A percentile compares a stretch with the other conserved stretches of the same genome.
phyloP scores from a whole-genome alignment of 2,329 filamentous ascomycete genomes.

The Mycosphaerella arachidis region DNA sequence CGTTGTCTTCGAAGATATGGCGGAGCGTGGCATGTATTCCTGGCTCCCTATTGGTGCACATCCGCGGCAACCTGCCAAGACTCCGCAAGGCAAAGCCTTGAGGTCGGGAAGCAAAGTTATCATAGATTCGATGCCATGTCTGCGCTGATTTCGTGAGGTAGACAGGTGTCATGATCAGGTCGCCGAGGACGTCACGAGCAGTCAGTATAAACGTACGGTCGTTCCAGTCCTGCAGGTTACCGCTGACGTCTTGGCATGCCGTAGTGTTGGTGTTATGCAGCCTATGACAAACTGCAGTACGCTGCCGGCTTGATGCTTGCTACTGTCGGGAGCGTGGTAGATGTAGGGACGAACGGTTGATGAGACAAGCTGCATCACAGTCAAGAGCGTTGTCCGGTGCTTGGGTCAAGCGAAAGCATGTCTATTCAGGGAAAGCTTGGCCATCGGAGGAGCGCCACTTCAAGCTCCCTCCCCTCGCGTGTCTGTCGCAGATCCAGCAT shows the following conservation, averaged over 20 bases:
- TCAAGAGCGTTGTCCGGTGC: neutral
- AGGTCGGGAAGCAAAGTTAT: no score
- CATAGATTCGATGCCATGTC: no score
- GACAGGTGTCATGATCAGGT: no score
- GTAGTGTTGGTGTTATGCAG: neutral
- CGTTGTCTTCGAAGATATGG: neutral
- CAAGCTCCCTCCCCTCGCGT: neutral
- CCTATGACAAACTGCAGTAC: neutral
- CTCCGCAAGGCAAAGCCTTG: no score
- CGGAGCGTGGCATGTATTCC: no score
- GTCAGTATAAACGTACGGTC: no score
- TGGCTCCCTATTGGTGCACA: no score
- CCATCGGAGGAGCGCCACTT: neutral
- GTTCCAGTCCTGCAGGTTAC: no score
- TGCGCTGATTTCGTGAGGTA: no score
- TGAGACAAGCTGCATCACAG: neutral
- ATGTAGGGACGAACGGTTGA: neutral
- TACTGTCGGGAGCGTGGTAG: conserved; percentile 39
- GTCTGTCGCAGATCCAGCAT: neutral
- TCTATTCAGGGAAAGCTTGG: neutral
- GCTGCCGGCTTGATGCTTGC: conserved; percentile 42
- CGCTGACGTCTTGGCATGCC: neutral
- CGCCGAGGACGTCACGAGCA: no score
- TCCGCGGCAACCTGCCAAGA: no score
- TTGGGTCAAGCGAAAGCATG: neutral